Base-by-base conservation (phyloP, 1,139 yeast genomes). In the Hansenula lynferdii region DNA sequence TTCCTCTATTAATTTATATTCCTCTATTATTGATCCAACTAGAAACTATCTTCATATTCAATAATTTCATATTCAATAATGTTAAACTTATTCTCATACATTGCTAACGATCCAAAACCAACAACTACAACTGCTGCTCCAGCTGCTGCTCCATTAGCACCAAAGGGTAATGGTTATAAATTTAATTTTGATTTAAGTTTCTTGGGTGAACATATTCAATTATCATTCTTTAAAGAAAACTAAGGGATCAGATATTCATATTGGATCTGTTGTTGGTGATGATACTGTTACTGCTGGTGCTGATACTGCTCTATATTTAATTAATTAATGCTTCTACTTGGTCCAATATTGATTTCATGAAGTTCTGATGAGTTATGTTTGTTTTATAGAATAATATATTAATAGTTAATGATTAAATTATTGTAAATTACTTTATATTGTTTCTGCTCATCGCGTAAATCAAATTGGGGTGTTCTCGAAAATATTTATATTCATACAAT, bases 141-240 rank as follows among this genome's bases (percentile, higher is more conserved):
- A n/a, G n/a, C n/a, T n/a, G n/a, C n/a, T n/a, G n/a, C n/a, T n/a
- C n/a, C n/a, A 22, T 24, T 29, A 19, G 28, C 10, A 17, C 22
- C 31, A 20, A 20, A n/a, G n/a, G n/a, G n/a, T n/a, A n/a, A 36
- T 17, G 38, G 38, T n/a, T 36, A 23, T 22, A 36, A 36, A 18
- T 36, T 31, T 24, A 36, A 36, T 28, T 31, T 31, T 29, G 34
- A 36, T 16, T 18, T 36, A 12, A 36, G 38, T 31, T 31, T 36
- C 28, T 31, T 31, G 20, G 38, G 38, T 21, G 35, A 36, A 36
- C 16, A 23, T 10, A 23, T 36, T 15, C 28, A 24, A 21, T 21
- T 36, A 15, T 36, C 38, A 5, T 31, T 36, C 10, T 27, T 31
- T 17, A 31, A 36, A 10, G 28, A 31, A n/a, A n/a, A n/a, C n/a